Conservation (phyloP, 306 rosid genomes). For the Spatholobus suberectus region DNA sequence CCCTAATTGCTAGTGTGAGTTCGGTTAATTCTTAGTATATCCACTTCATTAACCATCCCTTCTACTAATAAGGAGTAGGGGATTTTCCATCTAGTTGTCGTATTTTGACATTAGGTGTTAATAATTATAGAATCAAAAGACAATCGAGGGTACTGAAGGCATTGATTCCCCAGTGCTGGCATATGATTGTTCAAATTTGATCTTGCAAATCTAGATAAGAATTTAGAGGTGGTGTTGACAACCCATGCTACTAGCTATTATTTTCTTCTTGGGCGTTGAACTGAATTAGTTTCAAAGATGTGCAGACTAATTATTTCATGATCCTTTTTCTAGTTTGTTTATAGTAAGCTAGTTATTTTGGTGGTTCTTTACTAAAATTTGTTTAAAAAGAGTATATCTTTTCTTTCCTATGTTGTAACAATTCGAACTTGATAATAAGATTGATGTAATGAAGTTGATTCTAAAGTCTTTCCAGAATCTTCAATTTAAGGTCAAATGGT, state of each 20-base stretch:
- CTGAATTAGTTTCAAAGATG: too few relatives aligned
- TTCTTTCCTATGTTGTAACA: conserved; percentile 55
- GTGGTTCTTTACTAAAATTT: conserved; percentile 1
- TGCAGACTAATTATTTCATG: too few relatives aligned
- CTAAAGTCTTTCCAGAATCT: conserved; percentile 72
- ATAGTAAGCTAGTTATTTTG: conserved; percentile 1
- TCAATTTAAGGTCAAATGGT: conserved; percentile 65
- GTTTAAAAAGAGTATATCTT: neutral
- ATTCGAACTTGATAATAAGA: conserved; percentile 69
- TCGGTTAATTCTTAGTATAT: neutral
- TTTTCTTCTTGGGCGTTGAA: too few relatives aligned
- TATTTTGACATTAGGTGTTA: conserved; percentile 15
- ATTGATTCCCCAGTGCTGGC: conserved; percentile 43
- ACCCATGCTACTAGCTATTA: too few relatives aligned
- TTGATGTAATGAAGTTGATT: conserved; percentile 59
- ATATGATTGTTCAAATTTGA: too few relatives aligned
- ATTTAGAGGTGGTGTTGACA: too few relatives aligned
- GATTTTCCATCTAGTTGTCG: conserved; percentile 17
- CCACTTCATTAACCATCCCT: neutral
- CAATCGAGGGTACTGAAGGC: conserved; percentile 40
- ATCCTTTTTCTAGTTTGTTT: neutral
- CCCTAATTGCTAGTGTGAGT: too few relatives aligned
- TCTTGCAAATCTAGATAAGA: too few relatives aligned
- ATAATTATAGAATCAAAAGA: conserved; percentile 56
- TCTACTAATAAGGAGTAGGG: neutral